Evolutionary conservation across 805 yeast species (phyloP).

Genomic region (Priceomyces carsonii): DNA sequence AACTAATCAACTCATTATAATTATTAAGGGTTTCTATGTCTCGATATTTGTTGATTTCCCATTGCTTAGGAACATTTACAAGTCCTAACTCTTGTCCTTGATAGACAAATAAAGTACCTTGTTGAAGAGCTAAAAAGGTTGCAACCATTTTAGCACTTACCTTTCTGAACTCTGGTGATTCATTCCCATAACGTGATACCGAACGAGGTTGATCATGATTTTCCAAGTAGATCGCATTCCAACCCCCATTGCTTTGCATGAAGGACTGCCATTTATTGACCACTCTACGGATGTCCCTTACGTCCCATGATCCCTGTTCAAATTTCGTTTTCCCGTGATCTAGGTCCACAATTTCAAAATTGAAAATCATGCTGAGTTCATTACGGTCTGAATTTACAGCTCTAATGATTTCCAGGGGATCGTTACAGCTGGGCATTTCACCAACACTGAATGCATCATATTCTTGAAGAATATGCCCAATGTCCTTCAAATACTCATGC

Average conservation of each 20-base stretch:
- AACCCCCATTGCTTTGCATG: slow-evolving; percentile 3
- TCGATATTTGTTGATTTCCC: slow-evolving; percentile 2
- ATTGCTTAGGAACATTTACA: slow-evolving; percentile 1
- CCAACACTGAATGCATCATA: slow-evolving; percentile 5
- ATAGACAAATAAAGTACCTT: slow-evolving; percentile 2
- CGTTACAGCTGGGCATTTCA: slow-evolving; percentile 3
- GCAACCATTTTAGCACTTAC: slow-evolving; percentile 1
- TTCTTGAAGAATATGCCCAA: slow-evolving; percentile 1
- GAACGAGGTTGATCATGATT: slow-evolving; percentile 4
- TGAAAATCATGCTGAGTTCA: slow-evolving; percentile 23
- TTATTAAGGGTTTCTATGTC: slow-evolving; percentile 2
- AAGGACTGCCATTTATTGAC: slow-evolving; percentile 13
- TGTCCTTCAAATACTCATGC: slow-evolving; percentile 3
- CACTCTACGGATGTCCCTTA: slow-evolving; percentile 10
- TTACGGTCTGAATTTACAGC: slow-evolving; percentile 16
- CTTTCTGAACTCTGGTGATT: not conserved
- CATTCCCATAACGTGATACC: not conserved
- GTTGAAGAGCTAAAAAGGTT: slow-evolving; percentile 1
- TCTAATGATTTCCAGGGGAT: slow-evolving; percentile 11
- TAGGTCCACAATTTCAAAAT: slow-evolving; percentile 15
- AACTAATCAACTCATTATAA: not conserved
- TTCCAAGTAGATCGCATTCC: slow-evolving; percentile 5
- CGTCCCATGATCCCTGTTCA: slow-evolving; percentile 10
- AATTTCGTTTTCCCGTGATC: slow-evolving; percentile 9
- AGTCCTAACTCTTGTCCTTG: too few relatives aligned